Conservation (phyloP, 2,329 filamentous ascomycete genomes). For the Fusarium verticillioides region DNA sequence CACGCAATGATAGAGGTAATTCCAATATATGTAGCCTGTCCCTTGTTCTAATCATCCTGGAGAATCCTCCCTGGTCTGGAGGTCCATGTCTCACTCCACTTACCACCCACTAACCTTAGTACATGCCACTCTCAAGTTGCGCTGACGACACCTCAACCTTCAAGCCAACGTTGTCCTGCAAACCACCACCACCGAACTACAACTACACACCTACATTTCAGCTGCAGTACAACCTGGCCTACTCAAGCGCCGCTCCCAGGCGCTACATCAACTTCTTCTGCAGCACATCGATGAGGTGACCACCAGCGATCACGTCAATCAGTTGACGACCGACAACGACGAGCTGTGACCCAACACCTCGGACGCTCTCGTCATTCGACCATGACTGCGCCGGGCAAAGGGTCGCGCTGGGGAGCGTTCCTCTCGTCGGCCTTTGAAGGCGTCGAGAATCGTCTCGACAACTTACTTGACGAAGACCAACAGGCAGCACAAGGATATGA, state of each 20-base stretch:
- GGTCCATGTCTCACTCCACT: slow-evolving; percentile 12
- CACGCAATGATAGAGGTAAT: background rate
- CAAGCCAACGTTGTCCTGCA: slow-evolving; percentile 19
- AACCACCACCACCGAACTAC: slow-evolving; percentile 8
- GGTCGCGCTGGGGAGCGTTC: slow-evolving; percentile 79
- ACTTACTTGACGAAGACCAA: slow-evolving; percentile 81
- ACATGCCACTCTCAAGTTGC: slow-evolving; percentile 20
- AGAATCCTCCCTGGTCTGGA: background rate
- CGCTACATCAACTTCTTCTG: background rate
- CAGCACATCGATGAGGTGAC: slow-evolving; percentile 36
- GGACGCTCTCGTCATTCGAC: slow-evolving; percentile 44
- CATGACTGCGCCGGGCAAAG: slow-evolving; percentile 63
- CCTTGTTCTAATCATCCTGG: background rate
- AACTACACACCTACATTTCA: background rate
- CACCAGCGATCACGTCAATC: slow-evolving; percentile 31
- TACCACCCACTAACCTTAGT: slow-evolving; percentile 16
- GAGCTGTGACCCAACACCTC: slow-evolving; percentile 13
- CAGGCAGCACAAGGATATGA: slow-evolving; percentile 27
- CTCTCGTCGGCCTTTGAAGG: slow-evolving; percentile 92
- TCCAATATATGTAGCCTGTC: background rate
- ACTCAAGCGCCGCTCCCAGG: background rate
- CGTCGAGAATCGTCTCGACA: slow-evolving; percentile 92
- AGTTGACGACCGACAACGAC: slow-evolving; percentile 32
- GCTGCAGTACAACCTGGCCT: background rate
- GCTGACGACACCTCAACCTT: slow-evolving; percentile 37